Base-by-base conservation (phyloP, 2,329 filamentous ascomycete genomes). In the Fusarium ambrosium region DNA sequence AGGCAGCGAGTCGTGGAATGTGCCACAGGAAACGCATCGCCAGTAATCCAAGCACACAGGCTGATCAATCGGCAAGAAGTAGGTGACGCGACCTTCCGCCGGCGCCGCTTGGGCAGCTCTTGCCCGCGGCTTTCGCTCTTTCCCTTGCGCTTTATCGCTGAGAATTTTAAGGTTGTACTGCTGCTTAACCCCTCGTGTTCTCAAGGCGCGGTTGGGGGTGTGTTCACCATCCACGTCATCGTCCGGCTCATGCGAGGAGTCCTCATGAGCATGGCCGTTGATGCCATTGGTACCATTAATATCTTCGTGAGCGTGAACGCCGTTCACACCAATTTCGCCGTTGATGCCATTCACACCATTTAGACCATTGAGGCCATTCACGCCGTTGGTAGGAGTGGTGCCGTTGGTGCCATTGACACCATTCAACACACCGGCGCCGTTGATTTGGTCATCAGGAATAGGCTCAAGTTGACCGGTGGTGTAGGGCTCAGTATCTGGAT, bases 161-260 rank as follows among this genome's bases (percentile, higher is more conserved):
- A 92, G 81, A 14, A 87, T 83, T 78, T 90, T 91, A 41, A 92
- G 80, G 72, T 92, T 92, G 77, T 92, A 92, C 24, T 86, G 85
- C 69, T 88, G 87, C 66, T 85, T 86, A 48, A 83, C 83, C 20
- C 81, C 85, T 62, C 89, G 85, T 18, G 83, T 81, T 51, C 89
- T 85, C 20, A 89, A 80, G 2, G 87, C 86, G 68, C 89, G 85
- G 63, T 84, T 88, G 0, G 88, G 88, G 3, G 88, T 90, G 16
- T 84, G 81, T 20, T 88, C 87, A 29, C 86, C 86, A 24, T 87
- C 84, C 8, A 78, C 71, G 10, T 85, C 85, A 39, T 87, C 87
- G 32, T 87, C 86, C 7, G 83, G 81, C 18, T 87, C 84, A 39
- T 85, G 82, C 4, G 80, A 77, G 6, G 78, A 77, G 18, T 80